Conservation (phyloP, 768 basidiomycete species). For the Mycena belliarum region DNA sequence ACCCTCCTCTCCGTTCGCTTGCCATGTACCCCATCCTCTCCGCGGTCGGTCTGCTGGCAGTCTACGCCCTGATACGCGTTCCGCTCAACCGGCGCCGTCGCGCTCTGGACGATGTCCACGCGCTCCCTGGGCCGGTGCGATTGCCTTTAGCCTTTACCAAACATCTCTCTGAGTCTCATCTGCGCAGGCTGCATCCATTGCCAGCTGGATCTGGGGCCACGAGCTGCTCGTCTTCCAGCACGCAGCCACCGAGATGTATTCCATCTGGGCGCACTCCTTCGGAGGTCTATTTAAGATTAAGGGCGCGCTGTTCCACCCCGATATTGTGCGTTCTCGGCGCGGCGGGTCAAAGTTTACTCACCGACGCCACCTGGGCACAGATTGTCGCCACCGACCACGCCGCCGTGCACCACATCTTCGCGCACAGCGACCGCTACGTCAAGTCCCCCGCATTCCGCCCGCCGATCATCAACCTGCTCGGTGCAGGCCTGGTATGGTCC, state of each 20-base stretch:
- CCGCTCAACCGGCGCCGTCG: background rate
- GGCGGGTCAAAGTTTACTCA: background rate
- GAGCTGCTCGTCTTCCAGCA: conserved; percentile 36
- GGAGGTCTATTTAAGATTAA: conserved; percentile 39
- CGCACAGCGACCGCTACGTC: conserved; percentile 35
- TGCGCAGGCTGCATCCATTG: conserved; percentile 22
- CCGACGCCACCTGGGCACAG: conserved; percentile 22
- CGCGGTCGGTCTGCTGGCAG: conserved; percentile 8
- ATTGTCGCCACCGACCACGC: conserved; percentile 37
- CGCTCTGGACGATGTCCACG: conserved; percentile 12
- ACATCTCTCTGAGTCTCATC: background rate
- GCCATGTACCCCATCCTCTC: background rate
- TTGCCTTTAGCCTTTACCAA: conserved; percentile 1
- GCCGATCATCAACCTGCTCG: conserved; percentile 33
- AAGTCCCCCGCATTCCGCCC: conserved; percentile 35
- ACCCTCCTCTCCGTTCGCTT: background rate
- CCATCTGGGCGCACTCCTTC: conserved; percentile 32
- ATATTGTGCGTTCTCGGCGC: conserved; percentile 31
- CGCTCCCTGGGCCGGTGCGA: conserved; percentile 26
- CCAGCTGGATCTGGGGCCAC: conserved; percentile 38
- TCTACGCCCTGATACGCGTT: conserved; percentile 9
- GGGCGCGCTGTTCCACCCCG: conserved; percentile 38
- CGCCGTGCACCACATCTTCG: conserved; percentile 40
- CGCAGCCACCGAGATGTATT: conserved; percentile 34
- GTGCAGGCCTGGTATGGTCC: conserved; percentile 37